A percentile compares a stretch with the other conserved stretches of the same genome.
phyloP scores from a whole-genome alignment of 177 flowering plant species.

The Tripterygium wilfordii region DNA sequence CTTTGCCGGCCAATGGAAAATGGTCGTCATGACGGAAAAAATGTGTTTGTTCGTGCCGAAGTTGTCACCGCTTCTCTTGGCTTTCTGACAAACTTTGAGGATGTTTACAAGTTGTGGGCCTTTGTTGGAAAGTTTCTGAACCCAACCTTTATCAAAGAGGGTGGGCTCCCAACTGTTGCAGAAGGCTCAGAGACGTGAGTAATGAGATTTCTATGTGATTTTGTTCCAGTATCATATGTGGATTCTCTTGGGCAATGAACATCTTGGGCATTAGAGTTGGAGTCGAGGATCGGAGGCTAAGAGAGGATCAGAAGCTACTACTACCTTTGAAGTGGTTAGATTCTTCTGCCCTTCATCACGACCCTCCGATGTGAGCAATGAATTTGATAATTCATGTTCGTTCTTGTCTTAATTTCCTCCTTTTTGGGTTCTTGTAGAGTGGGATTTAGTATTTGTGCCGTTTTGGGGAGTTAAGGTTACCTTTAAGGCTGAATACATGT shows the following conservation, averaged over 20 bases:
- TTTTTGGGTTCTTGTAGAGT: slow-evolving; percentile 42
- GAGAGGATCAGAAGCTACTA: background rate
- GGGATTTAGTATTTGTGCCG: slow-evolving; percentile 26
- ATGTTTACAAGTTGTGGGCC: slow-evolving; percentile 95
- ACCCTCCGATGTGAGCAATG: slow-evolving; percentile 12
- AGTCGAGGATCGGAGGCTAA: slow-evolving; percentile 3
- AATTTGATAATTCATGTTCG: slow-evolving; percentile 52
- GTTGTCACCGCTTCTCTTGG: slow-evolving; percentile 97
- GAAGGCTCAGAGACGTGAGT: slow-evolving; percentile 61
- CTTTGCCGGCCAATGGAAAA: slow-evolving; percentile 68
- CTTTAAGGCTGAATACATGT: slow-evolving; percentile 5
- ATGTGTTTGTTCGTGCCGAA: slow-evolving; percentile 61
- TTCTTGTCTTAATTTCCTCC: slow-evolving; percentile 22
- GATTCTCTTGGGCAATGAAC: slow-evolving; percentile 4
- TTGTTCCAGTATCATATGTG: background rate
- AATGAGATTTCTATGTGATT: background rate
- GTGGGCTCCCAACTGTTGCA: slow-evolving; percentile 53
- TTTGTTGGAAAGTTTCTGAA: slow-evolving; percentile 90
- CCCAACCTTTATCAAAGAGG: slow-evolving; percentile 58
- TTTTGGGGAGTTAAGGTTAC: slow-evolving; percentile 12
- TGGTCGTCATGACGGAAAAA: slow-evolving; percentile 52
- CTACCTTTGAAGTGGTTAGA: slow-evolving; percentile 6
- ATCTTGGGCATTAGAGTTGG: slow-evolving; percentile 2
- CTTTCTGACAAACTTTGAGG: slow-evolving; percentile 85
- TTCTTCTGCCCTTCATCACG: slow-evolving; percentile 21